These are phyloP conservation scores for Alternaria angustiovoidea DNA, from an alignment of 2,329 filamentous ascomycete genomes.

Conservation along the genomic window DNA sequence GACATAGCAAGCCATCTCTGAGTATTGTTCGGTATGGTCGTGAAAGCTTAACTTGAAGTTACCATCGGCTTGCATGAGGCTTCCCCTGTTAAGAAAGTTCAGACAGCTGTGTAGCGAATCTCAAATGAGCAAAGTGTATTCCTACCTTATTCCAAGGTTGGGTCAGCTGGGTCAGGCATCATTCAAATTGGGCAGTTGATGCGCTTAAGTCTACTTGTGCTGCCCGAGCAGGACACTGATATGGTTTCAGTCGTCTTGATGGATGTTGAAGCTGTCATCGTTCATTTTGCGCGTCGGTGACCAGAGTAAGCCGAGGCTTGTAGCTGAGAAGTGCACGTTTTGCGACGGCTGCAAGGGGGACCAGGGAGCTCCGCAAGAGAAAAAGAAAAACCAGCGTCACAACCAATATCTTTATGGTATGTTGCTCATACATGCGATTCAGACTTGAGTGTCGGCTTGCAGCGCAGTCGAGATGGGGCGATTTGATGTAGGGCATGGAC, in stretches of 20 bases:
- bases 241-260: neutral
- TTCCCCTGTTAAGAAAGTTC: neutral
- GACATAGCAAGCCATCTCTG: neutral
- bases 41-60: neutral
- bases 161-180: neutral
- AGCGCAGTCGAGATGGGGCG: neutral
- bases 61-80: no score
- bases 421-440: neutral
- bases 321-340: neutral
- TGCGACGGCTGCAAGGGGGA: neutral
- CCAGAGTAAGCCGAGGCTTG: neutral
- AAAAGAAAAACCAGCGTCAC: neutral
- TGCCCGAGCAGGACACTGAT: neutral
- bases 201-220: neutral
- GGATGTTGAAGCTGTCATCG: neutral
- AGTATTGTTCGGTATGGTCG: neutral
- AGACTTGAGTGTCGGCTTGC: neutral
- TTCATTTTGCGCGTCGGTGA: neutral
- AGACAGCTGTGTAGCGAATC: accelerated
- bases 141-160: accelerated
- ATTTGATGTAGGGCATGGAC: neutral
- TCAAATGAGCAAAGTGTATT: neutral
- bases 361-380: neutral
- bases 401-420: neutral
- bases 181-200: neutral